phyloP scores from a whole-genome alignment of 2,329 filamentous ascomycete genomes.

The Beauveria scarabaeidicola region DNA sequence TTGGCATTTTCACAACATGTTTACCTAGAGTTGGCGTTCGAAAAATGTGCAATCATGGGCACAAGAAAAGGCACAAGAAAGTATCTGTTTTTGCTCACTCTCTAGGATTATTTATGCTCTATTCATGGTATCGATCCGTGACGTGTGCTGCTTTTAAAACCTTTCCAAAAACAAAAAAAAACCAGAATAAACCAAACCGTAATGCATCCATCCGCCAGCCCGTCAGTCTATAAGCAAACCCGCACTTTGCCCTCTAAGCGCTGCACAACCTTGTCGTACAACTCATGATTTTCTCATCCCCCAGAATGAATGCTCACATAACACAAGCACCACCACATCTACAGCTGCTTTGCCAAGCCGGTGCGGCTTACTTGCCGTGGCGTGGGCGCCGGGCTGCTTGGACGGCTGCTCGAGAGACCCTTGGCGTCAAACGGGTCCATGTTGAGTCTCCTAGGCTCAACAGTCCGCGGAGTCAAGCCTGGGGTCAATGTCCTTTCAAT shows the following conservation, averaged over 20 bases:
- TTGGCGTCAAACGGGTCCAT: conserved; percentile 34
- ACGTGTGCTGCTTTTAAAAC: not conserved
- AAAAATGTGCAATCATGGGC: not conserved
- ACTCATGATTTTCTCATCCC: not conserved
- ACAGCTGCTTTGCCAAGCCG: conserved; percentile 20
- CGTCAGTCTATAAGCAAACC: not conserved
- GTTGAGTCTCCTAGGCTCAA: conserved; percentile 26
- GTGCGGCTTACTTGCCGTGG: conserved; percentile 30
- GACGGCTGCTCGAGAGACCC: conserved; percentile 36
- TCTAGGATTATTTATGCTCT: conserved; percentile 5
- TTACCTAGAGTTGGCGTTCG: too few relatives aligned
- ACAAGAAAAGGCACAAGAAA: not conserved
- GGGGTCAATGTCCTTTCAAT: conserved; percentile 42
- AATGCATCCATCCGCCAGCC: not conserved
- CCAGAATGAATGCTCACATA: not conserved
- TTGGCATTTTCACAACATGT: too few relatives aligned
- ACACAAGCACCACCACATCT: not conserved
- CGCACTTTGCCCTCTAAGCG: not conserved
- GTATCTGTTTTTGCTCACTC: not conserved
- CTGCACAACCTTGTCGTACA: not conserved
- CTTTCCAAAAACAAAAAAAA: not conserved
- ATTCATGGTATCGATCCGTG: conserved; percentile 3
- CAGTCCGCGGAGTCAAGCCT: conserved; percentile 21
- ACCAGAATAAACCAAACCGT: not conserved
- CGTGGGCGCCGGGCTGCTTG: conserved; percentile 36